A percentile compares a stretch with the other conserved stretches of the same genome.
phyloP scores from a whole-genome alignment of 1,139 yeast species.

The Diutina pseudorugosa region DNA sequence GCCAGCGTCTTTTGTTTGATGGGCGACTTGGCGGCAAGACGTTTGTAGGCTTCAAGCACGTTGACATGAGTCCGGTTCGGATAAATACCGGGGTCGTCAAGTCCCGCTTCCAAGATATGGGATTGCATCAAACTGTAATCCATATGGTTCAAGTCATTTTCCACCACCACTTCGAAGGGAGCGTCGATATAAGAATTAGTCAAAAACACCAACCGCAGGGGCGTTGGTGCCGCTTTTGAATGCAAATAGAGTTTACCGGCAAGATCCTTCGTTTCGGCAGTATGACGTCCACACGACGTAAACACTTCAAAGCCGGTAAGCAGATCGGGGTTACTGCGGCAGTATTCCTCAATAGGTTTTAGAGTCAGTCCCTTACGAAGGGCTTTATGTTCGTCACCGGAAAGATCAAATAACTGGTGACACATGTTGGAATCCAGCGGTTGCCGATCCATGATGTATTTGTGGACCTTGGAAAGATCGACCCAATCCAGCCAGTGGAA shows the following conservation, averaged over 20 bases:
- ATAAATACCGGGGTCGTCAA: neutral
- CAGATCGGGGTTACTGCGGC: neutral
- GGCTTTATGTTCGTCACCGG: neutral
- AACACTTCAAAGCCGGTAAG: neutral
- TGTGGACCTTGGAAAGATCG: neutral
- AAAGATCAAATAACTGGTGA: neutral
- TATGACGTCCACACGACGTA: neutral
- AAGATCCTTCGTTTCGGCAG: neutral
- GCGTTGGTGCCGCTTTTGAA: slow-evolving; percentile 7
- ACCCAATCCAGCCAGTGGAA: slow-evolving; percentile 1
- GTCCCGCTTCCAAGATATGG: neutral
- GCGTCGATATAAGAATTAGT: slow-evolving; percentile 7
- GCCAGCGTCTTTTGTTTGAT: neutral
- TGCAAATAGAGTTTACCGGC: neutral
- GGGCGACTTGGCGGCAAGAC: slow-evolving; percentile 1
- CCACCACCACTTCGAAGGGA: neutral
- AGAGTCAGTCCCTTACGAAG: neutral
- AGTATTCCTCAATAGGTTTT: neutral
- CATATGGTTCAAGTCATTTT: slow-evolving; percentile 11
- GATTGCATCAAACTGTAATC: slow-evolving; percentile 12
- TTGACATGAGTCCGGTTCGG: slow-evolving; percentile 2
- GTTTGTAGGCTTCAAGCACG: slow-evolving; percentile 6
- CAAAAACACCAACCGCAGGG: slow-evolving; percentile 11
- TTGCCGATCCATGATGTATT: neutral
- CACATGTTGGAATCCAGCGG: slow-evolving; percentile 1